phyloP scores from a whole-genome alignment of 1,139 yeast species.

The Yamadazyma songkhlaensis region DNA sequence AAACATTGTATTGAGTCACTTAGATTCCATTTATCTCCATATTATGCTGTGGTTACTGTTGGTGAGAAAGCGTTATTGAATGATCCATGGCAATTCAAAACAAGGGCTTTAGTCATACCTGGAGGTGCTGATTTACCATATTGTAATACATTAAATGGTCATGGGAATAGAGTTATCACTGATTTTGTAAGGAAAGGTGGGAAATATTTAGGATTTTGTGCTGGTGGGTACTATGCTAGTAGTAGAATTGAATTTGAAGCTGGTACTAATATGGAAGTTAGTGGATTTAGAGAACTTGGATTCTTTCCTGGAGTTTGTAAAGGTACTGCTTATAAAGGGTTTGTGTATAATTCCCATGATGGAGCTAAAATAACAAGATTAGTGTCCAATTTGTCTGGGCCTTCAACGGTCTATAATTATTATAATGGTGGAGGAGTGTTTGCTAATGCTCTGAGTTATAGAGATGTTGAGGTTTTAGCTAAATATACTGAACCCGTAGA shows the following conservation, averaged over 20 bases:
- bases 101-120: slow-evolving; percentile 80
- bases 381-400: slow-evolving; percentile 24
- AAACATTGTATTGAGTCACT: slow-evolving; percentile 79
- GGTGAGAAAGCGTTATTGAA: slow-evolving; percentile 57
- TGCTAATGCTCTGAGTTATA: slow-evolving; percentile 62
- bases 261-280: slow-evolving; percentile 75
- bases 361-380: slow-evolving; percentile 69
- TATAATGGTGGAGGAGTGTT: slow-evolving; percentile 91
- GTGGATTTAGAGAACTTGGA: slow-evolving; percentile 76
- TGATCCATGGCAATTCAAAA: slow-evolving; percentile 88
- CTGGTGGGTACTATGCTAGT: slow-evolving; percentile 94
- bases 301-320: slow-evolving; percentile 81
- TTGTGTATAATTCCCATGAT: slow-evolving; percentile 67
- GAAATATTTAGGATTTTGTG: slow-evolving; percentile 79
- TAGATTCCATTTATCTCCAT: slow-evolving; percentile 73
- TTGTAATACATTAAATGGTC: slow-evolving; percentile 68
- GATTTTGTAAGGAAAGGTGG: slow-evolving; percentile 81
- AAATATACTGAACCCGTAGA: slow-evolving; percentile 47
- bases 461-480: slow-evolving; percentile 70
- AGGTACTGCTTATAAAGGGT: slow-evolving; percentile 82
- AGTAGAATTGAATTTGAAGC: slow-evolving; percentile 77
- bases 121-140: slow-evolving; percentile 96
- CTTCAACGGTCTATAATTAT: slow-evolving; percentile 36
- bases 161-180: slow-evolving; percentile 56
- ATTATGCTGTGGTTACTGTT: slow-evolving; percentile 81